Conservation (phyloP, 164 flowering plant genomes). For the Aristolochia fimbriata region DNA sequence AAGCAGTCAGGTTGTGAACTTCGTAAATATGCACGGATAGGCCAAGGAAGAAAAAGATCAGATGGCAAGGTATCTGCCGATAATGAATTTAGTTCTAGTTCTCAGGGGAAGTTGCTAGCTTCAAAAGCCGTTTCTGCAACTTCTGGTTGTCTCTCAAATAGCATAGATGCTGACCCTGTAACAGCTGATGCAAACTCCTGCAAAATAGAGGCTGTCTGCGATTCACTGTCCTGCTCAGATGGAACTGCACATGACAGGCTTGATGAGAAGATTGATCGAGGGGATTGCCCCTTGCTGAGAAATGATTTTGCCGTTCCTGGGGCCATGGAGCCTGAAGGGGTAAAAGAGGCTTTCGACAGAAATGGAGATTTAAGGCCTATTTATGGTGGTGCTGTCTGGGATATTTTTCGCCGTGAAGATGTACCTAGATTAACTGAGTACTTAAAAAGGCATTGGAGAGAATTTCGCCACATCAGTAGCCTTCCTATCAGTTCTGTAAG, state of each 20-base stretch:
- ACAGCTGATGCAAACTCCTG: neutral
- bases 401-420: slow-evolving; percentile 77
- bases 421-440: slow-evolving; percentile 56
- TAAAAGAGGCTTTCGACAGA: slow-evolving; percentile 3
- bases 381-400: slow-evolving; percentile 80
- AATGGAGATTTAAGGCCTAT: slow-evolving; percentile 8
- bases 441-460: slow-evolving; percentile 46
- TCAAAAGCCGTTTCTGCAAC: neutral
- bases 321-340: slow-evolving; percentile 1
- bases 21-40: neutral
- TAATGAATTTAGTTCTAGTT: no score
- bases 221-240: neutral
- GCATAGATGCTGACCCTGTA: neutral
- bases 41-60: no score
- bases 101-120: neutral
- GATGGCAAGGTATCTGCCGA: no score
- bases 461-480: slow-evolving; percentile 48
- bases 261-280: neutral
- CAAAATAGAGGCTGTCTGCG: neutral
- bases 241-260: neutral
- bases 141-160: neutral
- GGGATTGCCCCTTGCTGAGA: slow-evolving; percentile 7
- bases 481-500: slow-evolving; percentile 46
- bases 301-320: slow-evolving; percentile 4
- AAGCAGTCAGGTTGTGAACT: slow-evolving; percentile 2